Evolutionary conservation across 2,329 filamentous ascomycete species (phyloP), one percentile per base, ranked within the genome.

Genomic region (Cadophora sp.): DNA sequence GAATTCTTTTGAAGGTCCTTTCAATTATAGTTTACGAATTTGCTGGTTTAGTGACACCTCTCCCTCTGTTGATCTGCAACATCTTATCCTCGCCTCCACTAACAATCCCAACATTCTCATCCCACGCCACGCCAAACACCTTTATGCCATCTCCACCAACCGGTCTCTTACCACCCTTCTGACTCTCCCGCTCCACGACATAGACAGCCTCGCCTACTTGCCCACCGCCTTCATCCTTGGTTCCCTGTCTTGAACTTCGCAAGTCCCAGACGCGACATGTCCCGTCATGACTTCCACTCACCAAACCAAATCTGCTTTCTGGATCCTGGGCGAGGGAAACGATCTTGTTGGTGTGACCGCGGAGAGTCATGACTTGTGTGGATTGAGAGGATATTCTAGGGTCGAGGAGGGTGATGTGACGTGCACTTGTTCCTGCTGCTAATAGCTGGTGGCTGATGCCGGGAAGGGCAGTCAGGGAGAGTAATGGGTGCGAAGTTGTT

Each of bases 251-350:
- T 62, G 87, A 87, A 74, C 88, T 90, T 64, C 96, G 85, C 71
- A 98, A 85, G 82, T 99, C 96, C 96, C 96, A 99, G 59, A 99
- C 89, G 61, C 94, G 87, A 75, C 93, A 96, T 1, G 93, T 97
- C 41, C 95, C 94, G 79, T 99, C 96, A 79, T 97, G 92, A 55
- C 91, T 92, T n/a, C 88, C 95, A 39, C 91, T 96, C 0, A 95
- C 92, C 9, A 99, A 84, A n/a, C 91, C 89, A 80, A 94, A 93
- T 69, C 90, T 88, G 75, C 90, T 94, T 68, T 77, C 64, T 70
- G 86, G 88, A 47, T 81, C 83, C 11, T 82, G 77, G 18, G 78
- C 78, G 39, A 89, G 74, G 8, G 81, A 81, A 1, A 83, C 81
- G 20, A 90, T 83, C 81, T 87, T 87, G 81, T 97, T 97, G 67